These are phyloP conservation scores for Fomitopsis betulina DNA, from an alignment of 1,284 basidiomycete species.

Conservation along the genomic window DNA sequence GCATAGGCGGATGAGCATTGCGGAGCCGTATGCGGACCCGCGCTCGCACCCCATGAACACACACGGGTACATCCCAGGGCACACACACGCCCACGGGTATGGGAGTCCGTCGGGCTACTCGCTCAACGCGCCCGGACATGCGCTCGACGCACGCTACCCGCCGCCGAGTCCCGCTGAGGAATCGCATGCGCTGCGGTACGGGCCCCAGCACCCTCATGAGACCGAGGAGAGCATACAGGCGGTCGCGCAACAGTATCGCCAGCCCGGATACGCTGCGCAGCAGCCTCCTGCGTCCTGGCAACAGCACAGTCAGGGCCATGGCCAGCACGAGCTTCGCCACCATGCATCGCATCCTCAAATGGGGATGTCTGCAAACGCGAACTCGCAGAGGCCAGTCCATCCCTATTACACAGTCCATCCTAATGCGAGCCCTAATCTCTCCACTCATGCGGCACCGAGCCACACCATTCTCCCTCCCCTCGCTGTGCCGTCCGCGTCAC, in stretches of 20 bases:
- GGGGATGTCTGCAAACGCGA: background rate
- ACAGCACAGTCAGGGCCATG: background rate
- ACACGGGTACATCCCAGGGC: conserved; percentile 7
- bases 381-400: conserved; percentile 10
- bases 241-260: conserved; percentile 8
- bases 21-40: conserved; percentile 16
- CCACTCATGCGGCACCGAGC: background rate
- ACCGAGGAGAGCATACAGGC: background rate
- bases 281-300: background rate
- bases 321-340: conserved; percentile 13
- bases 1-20: conserved; percentile 14
- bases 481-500: conserved; percentile 6
- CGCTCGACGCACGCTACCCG: conserved; percentile 14
- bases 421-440: background rate
- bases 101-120: conserved; percentile 4
- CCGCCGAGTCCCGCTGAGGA: conserved; percentile 17
- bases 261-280: conserved; percentile 5
- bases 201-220: conserved; percentile 1
- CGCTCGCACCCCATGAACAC: conserved; percentile 13
- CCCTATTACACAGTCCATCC: conserved; percentile 13
- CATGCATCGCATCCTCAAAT: conserved; percentile 2
- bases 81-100: conserved; percentile 12
- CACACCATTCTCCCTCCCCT: conserved; percentile 7
- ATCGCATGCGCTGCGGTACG: conserved; percentile 5
- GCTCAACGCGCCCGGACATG: conserved; percentile 12